Percentiles rank a stretch among this genome's conserved stretches.
Evolutionary conservation across 805 yeast genomes (phyloP).

Genomic region (Candida glaebosa): DNA sequence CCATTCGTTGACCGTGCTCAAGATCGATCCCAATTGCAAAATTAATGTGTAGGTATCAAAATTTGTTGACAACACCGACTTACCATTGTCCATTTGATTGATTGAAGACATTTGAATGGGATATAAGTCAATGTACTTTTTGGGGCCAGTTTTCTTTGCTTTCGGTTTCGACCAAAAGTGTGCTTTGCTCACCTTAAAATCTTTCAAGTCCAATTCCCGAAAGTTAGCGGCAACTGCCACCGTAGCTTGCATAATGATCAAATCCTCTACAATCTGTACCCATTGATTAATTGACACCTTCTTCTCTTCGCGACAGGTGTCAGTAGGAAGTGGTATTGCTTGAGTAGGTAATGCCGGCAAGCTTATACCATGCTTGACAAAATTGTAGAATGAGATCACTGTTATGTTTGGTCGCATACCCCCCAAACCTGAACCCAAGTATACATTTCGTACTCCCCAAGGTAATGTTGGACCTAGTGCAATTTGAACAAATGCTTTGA

Average conservation of each 20-base stretch:
- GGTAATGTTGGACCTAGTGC: conserved; percentile 82
- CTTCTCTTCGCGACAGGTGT: conserved; percentile 65
- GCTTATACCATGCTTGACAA: conserved; percentile 39
- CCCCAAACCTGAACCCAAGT: conserved; percentile 92
- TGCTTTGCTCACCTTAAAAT: conserved; percentile 6
- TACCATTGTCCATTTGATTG: conserved; percentile 62
- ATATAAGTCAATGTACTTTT: conserved; percentile 76
- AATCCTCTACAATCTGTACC: conserved; percentile 90
- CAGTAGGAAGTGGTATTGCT: conserved; percentile 61
- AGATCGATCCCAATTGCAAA: conserved; percentile 87
- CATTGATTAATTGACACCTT: conserved; percentile 74
- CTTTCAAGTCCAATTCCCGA: conserved; percentile 62
- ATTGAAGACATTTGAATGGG: conserved; percentile 97
- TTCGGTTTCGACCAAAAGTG: conserved; percentile 14
- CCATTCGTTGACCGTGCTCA: conserved; percentile 94
- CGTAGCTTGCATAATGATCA: conserved; percentile 82
- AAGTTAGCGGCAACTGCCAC: conserved; percentile 95
- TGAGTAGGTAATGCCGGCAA: conserved; percentile 20
- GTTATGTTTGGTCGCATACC: conserved; percentile 98
- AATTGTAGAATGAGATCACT: conserved; percentile 83
- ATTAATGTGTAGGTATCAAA: conserved; percentile 95
- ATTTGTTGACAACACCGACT: conserved; percentile 75
- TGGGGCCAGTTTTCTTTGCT: conserved; percentile 14
- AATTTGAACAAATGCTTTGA: conserved; percentile 93
- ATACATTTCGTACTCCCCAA: conserved; percentile 95